phyloP scores from a whole-genome alignment of 2,329 filamentous ascomycete genomes.

The Didymella keratinophila region DNA sequence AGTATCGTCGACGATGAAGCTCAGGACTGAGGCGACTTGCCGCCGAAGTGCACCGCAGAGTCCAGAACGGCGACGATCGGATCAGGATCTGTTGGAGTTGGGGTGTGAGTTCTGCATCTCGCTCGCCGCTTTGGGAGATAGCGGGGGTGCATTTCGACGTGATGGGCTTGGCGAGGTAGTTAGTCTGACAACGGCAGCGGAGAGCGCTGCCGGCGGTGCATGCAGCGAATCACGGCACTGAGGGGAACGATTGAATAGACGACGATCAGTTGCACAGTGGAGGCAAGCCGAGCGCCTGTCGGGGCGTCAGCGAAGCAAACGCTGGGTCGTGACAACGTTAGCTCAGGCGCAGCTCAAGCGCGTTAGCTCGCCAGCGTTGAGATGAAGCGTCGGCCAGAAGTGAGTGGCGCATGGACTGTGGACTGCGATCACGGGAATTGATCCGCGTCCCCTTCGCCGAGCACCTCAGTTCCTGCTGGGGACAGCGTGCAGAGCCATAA shows the following conservation, averaged over 20 bases:
- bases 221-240: conserved; percentile 5
- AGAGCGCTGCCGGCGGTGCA: neutral
- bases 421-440: conserved; percentile 17
- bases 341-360: neutral
- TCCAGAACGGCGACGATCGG: conserved; percentile 5
- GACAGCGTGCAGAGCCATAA: conserved; percentile 3
- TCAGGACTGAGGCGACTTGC: neutral
- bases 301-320: neutral
- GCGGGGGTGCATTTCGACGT: conserved; percentile 21
- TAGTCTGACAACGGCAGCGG: conserved; percentile 3
- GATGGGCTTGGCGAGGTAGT: conserved; percentile 5
- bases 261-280: neutral
- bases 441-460: conserved; percentile 19
- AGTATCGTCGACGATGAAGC: neutral
- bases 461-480: conserved; percentile 2
- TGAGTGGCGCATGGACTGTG: conserved; percentile 19
- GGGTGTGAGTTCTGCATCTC: conserved; percentile 9
- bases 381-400: conserved; percentile 10
- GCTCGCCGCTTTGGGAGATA: conserved; percentile 26
- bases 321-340: neutral
- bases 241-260: neutral
- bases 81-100: neutral
- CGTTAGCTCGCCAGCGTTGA: conserved; percentile 7
- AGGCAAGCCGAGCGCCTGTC: neutral
- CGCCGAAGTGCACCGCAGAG: neutral